A percentile compares a stretch with the other conserved stretches of the same genome.
These are phyloP conservation scores for Kingdonia uniflora DNA, from an alignment of 164 flowering plant species.

Conservation along the genomic window DNA sequence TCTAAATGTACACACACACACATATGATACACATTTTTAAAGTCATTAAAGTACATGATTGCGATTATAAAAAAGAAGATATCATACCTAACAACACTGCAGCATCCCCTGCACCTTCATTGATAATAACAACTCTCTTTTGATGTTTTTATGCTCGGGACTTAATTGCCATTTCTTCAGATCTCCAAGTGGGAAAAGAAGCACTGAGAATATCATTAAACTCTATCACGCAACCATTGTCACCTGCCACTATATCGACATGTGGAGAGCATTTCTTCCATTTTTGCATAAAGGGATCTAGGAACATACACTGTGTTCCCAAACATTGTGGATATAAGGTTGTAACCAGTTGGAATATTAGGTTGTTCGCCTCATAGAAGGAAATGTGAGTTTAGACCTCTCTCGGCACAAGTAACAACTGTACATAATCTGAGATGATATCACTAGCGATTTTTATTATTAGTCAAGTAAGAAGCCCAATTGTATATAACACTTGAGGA, in stretches of 20 bases:
- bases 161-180: constrained; percentile 1
- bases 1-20: no score
- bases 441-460: no score
- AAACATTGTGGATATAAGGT: constrained; percentile 65
- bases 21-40: no score
- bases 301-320: constrained; percentile 68
- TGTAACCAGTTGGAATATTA: no score
- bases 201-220: no score
- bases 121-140: constrained; percentile 49
- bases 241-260: no score
- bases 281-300: constrained; percentile 68
- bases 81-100: constrained; percentile 67
- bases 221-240: no score
- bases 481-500: no score
- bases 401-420: constrained; percentile 90
- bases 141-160: constrained; percentile 9
- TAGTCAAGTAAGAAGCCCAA: no score
- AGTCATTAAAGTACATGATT: background rate
- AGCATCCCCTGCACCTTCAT: constrained; percentile 99
- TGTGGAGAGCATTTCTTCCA: no score
- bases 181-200: constrained; percentile 11
- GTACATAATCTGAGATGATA: no score
- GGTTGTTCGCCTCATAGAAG: constrained; percentile 95
- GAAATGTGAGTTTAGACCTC: constrained; percentile 78
- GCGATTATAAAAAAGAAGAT: background rate